These are phyloP conservation scores for Fremontodendron californicum DNA, from an alignment of 345 rosid species.

Conservation along the genomic window DNA sequence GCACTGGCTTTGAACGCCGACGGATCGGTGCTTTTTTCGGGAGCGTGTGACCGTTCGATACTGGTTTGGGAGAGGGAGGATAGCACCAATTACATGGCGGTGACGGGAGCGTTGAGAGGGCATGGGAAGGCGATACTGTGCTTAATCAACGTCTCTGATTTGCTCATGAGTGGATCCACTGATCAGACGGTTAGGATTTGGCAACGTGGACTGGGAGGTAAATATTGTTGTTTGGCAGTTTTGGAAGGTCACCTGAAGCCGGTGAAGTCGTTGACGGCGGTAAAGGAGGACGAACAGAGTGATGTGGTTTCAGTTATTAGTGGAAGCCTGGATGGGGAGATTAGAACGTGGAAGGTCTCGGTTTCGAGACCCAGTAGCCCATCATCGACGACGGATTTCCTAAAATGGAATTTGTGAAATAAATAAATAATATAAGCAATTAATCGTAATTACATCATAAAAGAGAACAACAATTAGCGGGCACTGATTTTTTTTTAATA, in stretches of 20 bases:
- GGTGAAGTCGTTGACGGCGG: conserved; percentile 74
- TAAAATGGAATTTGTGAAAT: conserved; percentile 11
- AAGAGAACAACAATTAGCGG: neutral
- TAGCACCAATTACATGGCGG: conserved; percentile 59
- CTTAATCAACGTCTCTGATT: conserved; percentile 48
- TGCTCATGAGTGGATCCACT: conserved; percentile 76
- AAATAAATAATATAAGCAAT: neutral
- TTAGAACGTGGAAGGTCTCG: conserved; percentile 57
- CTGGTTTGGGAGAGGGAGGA: conserved; percentile 91
- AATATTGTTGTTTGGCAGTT: conserved; percentile 59
- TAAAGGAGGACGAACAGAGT: conserved; percentile 28
- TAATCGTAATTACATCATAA: neutral
- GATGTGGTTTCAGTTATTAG: conserved; percentile 53
- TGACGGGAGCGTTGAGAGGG: conserved; percentile 82
- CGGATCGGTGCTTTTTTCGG: conserved; percentile 79
- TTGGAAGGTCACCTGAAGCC: conserved; percentile 66
- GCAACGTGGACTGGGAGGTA: conserved; percentile 57
- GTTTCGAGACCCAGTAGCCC: conserved; percentile 33
- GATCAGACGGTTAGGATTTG: conserved; percentile 85
- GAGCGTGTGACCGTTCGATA: conserved; percentile 90
- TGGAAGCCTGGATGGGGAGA: conserved; percentile 79
- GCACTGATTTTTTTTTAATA: neutral
- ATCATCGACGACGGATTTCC: conserved; percentile 16
- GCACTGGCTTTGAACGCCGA: conserved; percentile 65
- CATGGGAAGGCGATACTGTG: conserved; percentile 68